Percentiles rank a stretch among this genome's conserved stretches.
phyloP scores from a whole-genome alignment of 2,329 filamentous ascomycete species.

The Colletotrichum truncatum region DNA sequence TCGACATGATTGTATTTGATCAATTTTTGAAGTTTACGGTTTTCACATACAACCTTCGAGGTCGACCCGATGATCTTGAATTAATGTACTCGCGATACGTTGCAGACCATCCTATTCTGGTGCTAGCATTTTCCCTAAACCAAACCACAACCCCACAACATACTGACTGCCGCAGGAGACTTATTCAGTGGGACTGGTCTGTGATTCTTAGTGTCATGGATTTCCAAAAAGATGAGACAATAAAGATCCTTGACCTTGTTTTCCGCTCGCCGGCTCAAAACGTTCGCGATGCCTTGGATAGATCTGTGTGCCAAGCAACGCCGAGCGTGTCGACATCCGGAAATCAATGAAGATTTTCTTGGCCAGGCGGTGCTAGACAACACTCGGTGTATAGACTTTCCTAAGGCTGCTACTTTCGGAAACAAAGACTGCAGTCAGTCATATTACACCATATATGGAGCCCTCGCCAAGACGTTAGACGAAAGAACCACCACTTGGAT shows the following conservation, averaged over 20 bases:
- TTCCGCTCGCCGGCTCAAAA: no score
- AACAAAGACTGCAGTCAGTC: no score
- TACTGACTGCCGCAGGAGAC: not conserved
- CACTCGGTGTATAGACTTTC: no score
- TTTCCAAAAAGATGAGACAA: not conserved
- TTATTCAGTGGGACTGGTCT: not conserved
- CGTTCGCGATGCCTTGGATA: not conserved
- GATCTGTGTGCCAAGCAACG: not conserved
- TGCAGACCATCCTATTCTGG: no score
- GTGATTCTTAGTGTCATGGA: not conserved
- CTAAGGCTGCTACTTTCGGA: no score
- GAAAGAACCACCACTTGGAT: not conserved
- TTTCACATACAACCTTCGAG: not conserved
- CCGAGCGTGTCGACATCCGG: not conserved
- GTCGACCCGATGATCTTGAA: not conserved
- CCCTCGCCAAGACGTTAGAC: not conserved
- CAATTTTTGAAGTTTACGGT: not conserved
- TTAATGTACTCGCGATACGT: not conserved
- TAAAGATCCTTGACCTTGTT: not conserved
- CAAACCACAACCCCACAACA: not conserved
- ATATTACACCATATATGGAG: no score
- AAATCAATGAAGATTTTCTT: not conserved
- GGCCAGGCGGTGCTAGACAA: not conserved
- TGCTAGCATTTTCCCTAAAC: no score
- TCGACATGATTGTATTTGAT: not conserved